phyloP scores from a whole-genome alignment of 768 basidiomycete genomes.

The Gautieria morchelliformis region DNA sequence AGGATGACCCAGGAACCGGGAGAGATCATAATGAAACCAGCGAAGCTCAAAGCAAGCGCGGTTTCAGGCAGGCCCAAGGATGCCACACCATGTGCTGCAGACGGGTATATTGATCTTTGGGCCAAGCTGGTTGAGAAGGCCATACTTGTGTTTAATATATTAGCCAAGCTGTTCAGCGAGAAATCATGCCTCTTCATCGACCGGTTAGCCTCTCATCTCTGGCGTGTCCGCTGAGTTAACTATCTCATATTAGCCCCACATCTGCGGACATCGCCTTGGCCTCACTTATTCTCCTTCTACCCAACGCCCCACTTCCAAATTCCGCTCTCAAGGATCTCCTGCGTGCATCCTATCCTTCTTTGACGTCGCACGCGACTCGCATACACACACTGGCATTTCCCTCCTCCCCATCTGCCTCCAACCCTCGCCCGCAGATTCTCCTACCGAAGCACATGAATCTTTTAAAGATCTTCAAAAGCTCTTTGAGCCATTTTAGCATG shows the following conservation, averaged over 20 bases:
- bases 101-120: not conserved
- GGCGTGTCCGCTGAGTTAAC: not conserved
- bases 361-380: conserved; percentile 49
- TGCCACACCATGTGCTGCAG: not conserved
- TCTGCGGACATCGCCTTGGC: conserved; percentile 59
- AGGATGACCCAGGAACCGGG: conserved; percentile 2
- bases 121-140: conserved; percentile 53
- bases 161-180: conserved; percentile 43
- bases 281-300: conserved; percentile 55
- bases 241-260: conserved; percentile 36
- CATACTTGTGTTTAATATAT: conserved; percentile 44
- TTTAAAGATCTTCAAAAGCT: not conserved
- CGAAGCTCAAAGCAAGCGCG: conserved; percentile 34
- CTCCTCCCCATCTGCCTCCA: conserved; percentile 15
- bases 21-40: conserved; percentile 18
- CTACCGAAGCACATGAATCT: not conserved
- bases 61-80: conserved; percentile 62
- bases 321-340: conserved; percentile 46
- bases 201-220: conserved; percentile 26
- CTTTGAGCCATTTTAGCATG: not conserved
- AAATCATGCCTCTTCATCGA: conserved; percentile 43
- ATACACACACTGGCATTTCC: conserved; percentile 29
- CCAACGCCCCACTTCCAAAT: conserved; percentile 53
- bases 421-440: not conserved
- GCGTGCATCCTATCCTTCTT: conserved; percentile 42